Evolutionary conservation across 2,329 filamentous ascomycete genomes (phyloP).

Genomic region (Colletotrichum truncatum): DNA sequence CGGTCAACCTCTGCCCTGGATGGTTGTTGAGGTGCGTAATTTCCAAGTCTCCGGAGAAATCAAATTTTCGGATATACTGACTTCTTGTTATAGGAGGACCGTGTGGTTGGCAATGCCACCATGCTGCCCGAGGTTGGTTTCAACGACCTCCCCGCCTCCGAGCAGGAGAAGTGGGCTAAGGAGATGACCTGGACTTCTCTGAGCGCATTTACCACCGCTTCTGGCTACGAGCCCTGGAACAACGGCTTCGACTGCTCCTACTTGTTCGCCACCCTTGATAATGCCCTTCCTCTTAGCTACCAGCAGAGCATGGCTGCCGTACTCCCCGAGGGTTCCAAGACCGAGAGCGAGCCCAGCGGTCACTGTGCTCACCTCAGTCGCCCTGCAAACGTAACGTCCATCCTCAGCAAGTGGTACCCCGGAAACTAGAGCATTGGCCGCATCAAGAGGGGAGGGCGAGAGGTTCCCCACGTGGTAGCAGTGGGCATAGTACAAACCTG

Average conservation of each 20-base stretch:
- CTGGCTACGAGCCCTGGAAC: constrained; percentile 39
- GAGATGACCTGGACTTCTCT: constrained; percentile 29
- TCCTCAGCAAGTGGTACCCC: constrained; percentile 25
- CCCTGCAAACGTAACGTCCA: constrained; percentile 21
- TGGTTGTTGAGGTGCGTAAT: constrained; percentile 35
- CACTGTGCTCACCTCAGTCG: constrained; percentile 27
- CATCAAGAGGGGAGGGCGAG: too few species aligned
- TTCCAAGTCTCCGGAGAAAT: fast-evolving
- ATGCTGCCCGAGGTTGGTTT: constrained; percentile 28
- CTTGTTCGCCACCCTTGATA: constrained; percentile 36
- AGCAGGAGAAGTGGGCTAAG: constrained; percentile 23
- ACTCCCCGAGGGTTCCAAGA: constrained; percentile 21
- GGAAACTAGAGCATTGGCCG: constrained; percentile 4
- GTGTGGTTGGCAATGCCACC: constrained; percentile 18
- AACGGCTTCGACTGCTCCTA: constrained; percentile 38
- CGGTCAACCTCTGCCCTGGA: constrained; percentile 37
- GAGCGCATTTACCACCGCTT: constrained; percentile 17
- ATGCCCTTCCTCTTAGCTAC: constrained; percentile 33
- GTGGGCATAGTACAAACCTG: background rate
- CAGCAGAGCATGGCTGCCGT: constrained; percentile 36
- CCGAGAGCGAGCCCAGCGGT: constrained; percentile 19
- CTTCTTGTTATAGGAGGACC: constrained; percentile 2
- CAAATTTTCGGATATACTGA: background rate
- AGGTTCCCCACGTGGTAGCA: background rate
- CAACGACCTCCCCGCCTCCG: constrained; percentile 24